phyloP scores from a whole-genome alignment of 192 early-diverging fungal species.

The Coemansia sp. region DNA sequence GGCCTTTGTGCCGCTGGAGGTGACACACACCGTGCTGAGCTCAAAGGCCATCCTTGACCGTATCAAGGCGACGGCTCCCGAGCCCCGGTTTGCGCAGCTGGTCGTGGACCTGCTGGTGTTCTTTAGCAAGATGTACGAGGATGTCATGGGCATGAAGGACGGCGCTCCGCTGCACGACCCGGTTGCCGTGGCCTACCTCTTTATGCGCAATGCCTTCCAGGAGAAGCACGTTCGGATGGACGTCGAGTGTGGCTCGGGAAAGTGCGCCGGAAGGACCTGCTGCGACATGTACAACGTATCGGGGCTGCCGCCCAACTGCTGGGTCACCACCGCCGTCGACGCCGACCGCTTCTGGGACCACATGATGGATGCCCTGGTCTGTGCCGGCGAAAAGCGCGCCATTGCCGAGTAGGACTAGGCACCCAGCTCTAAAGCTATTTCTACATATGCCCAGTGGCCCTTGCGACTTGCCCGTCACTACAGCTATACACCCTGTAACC shows the following conservation, averaged over 20 bases:
- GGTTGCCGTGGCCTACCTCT: slow-evolving; percentile 12
- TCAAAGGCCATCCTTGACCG: slow-evolving; percentile 7
- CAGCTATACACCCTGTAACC: too few species aligned
- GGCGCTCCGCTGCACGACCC: slow-evolving; percentile 31
- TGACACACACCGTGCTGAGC: slow-evolving; percentile 13
- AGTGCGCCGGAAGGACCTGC: slow-evolving; percentile 3
- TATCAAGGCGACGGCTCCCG: slow-evolving; percentile 1
- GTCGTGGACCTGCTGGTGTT: slow-evolving; percentile 7
- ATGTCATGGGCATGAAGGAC: slow-evolving; percentile 4
- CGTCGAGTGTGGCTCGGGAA: slow-evolving; percentile 2
- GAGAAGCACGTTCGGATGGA: slow-evolving; percentile 7
- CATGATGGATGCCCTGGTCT: slow-evolving; percentile 11
- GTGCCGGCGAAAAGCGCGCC: neutral
- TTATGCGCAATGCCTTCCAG: slow-evolving; percentile 15
- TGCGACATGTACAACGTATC: slow-evolving; percentile 7
- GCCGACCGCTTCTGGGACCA: slow-evolving; percentile 16
- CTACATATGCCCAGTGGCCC: too few species aligned
- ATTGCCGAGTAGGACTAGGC: too few species aligned
- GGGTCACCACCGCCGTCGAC: slow-evolving; percentile 15
- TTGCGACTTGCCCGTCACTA: too few species aligned
- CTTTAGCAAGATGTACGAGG: slow-evolving; percentile 4
- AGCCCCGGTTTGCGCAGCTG: slow-evolving; percentile 12
- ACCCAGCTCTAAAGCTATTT: too few species aligned
- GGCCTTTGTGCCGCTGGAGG: slow-evolving; percentile 18
- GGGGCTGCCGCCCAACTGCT: slow-evolving; percentile 7